phyloP scores from a whole-genome alignment of 75 land plant genomes.

The Gnetum montanum region DNA sequence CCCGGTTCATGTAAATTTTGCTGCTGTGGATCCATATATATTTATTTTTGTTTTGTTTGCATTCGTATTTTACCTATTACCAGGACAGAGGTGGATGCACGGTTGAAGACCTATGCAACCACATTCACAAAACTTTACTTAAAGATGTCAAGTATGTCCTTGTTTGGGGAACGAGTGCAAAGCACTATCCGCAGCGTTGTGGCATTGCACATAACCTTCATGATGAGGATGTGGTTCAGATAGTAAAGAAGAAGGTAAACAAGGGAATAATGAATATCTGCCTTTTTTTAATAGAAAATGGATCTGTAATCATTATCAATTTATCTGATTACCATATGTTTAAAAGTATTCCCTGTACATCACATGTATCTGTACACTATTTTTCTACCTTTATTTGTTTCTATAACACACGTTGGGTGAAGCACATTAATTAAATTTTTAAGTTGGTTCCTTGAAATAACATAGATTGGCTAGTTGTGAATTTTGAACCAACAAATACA shows the following conservation, averaged over 20 bases:
- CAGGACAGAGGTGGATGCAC: slow-evolving; percentile 98
- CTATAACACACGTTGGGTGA: no score
- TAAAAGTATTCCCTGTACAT: no score
- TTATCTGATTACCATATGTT: no score
- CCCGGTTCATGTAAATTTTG: neutral
- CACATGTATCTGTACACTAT: no score
- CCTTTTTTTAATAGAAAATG: no score
- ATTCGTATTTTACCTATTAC: neutral
- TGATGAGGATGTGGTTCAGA: slow-evolving; percentile 98
- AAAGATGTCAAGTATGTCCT: slow-evolving; percentile 93
- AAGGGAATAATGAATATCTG: neutral
- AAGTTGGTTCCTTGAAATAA: no score
- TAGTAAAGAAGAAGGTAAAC: slow-evolving; percentile 93
- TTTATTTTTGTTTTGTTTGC: slow-evolving; percentile 1
- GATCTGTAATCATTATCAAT: no score
- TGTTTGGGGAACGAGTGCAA: slow-evolving; percentile 95
- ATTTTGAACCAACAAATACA: no score
- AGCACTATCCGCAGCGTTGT: slow-evolving; percentile 97
- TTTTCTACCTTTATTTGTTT: no score
- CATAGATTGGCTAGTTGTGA: no score
- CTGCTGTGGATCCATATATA: neutral
- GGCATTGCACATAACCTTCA: slow-evolving; percentile 67
- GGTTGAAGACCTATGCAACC: slow-evolving; percentile 96
- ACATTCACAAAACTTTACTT: slow-evolving; percentile 76
- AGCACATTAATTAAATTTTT: no score